Evolutionary conservation across 805 yeast species (phyloP).

Genomic region (Saccharomycopsis oosterbeekiorum): DNA sequence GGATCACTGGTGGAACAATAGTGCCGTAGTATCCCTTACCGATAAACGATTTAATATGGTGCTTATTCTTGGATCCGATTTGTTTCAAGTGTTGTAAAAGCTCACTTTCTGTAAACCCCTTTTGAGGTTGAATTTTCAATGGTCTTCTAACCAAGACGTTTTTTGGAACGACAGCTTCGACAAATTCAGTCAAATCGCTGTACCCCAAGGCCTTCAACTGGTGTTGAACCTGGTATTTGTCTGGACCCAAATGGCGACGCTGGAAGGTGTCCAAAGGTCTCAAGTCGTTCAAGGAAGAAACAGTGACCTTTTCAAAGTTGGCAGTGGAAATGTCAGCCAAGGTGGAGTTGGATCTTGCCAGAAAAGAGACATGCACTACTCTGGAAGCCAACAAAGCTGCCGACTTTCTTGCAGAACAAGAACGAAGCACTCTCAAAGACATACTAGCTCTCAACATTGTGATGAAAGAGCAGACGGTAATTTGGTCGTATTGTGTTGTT

Average conservation of each 20-base stretch:
- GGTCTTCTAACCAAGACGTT: constrained; percentile 62
- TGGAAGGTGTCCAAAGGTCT: constrained; percentile 57
- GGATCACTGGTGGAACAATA: constrained; percentile 80
- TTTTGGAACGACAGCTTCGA: constrained; percentile 65
- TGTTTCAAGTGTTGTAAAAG: constrained; percentile 58
- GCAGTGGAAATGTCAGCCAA: constrained; percentile 46
- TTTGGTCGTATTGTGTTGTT: too few relatives aligned
- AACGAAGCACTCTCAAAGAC: background rate
- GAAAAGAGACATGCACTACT: background rate
- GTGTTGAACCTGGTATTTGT: constrained; percentile 44
- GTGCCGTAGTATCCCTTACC: constrained; percentile 96
- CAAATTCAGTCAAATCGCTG: constrained; percentile 58
- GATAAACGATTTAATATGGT: constrained; percentile 59
- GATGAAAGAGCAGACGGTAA: too few relatives aligned
- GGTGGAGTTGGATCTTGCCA: background rate
- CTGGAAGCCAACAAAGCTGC: background rate
- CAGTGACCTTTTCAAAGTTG: constrained; percentile 38
- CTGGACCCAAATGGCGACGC: constrained; percentile 86
- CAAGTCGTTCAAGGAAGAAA: constrained; percentile 25
- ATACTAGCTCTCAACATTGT: background rate
- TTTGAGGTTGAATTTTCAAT: constrained; percentile 52
- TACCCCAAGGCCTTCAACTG: constrained; percentile 66
- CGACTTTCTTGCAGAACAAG: background rate
- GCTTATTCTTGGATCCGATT: constrained; percentile 66
- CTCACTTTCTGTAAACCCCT: constrained; percentile 76